These are phyloP conservation scores for Metschnikowia reukaufii DNA, from an alignment of 805 yeast genomes.

Conservation along the genomic window DNA sequence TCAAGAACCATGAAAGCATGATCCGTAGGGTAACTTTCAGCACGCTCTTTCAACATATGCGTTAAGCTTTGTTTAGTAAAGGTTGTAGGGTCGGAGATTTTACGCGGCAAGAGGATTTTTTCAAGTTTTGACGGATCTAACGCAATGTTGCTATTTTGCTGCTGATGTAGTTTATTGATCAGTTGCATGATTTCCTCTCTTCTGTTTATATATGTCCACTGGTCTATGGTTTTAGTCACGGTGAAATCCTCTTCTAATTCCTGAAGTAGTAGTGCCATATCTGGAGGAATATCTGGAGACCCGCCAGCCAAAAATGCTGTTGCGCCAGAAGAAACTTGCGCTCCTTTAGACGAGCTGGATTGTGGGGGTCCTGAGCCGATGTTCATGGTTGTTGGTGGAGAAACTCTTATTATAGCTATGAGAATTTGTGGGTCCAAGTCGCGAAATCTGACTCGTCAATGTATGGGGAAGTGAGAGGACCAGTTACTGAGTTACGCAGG, in stretches of 20 bases:
- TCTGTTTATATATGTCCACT: constrained; percentile 47
- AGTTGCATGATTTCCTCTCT: constrained; percentile 45
- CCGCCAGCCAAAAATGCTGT: constrained; percentile 16
- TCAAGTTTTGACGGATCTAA: constrained; percentile 45
- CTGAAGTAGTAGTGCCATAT: constrained; percentile 43
- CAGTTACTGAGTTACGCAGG: not conserved
- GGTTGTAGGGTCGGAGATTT: constrained; percentile 25
- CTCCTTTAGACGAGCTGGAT: constrained; percentile 3
- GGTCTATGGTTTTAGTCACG: constrained; percentile 42
- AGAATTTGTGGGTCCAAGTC: not conserved
- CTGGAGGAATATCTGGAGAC: constrained; percentile 44
- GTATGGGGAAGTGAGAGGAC: not conserved
- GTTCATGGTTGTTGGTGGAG: constrained; percentile 11
- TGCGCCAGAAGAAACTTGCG: constrained; percentile 12
- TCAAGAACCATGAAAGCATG: constrained; percentile 74
- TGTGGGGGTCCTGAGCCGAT: constrained; percentile 15
- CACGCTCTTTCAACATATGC: constrained; percentile 71
- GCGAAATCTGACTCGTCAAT: not conserved
- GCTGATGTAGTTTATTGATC: constrained; percentile 36
- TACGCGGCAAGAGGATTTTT: constrained; percentile 64
- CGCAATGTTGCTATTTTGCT: constrained; percentile 23
- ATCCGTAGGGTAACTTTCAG: constrained; percentile 58
- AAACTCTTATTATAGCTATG: not conserved
- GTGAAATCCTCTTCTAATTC: constrained; percentile 43
- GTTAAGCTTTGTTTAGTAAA: constrained; percentile 58